Evolutionary conservation across 106 monocot species (phyloP), one percentile per base, ranked within the genome.

Genomic region (Platanthera zijinensis): DNA sequence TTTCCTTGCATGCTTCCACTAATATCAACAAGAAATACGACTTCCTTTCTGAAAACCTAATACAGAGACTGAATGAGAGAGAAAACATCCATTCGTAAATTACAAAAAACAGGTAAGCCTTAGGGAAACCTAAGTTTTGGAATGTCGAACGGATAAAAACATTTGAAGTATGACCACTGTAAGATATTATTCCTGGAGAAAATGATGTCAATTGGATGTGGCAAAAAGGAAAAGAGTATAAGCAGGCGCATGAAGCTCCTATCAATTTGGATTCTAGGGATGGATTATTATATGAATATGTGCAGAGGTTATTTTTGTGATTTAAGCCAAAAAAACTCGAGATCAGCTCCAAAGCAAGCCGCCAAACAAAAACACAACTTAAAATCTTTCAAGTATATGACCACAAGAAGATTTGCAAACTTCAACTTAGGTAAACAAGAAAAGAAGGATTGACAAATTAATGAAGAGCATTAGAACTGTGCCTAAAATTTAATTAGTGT

Each of bases 1-100:
- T 84, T 87, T 52, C 93, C 93, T 72, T 77, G 77, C 96, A 93
- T 97, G 84, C 96, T 97, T 79, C 82, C 90, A 88, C 96, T 97
- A 48, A 86, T 84, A 77, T 97, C 96, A 83, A 97, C 82, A 77
- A 93, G 5, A 89, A 91, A 93, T 53, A 97, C 74, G 48, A 93
- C 89, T 80, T 89, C 86, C 52, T 86, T 89, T 86, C 77, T 90
- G 86, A 93, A 91, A 48, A 89, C 89, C 96, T 97, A 77, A 78
- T 56, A 53, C 53, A 87, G 66, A 50, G 25, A 77, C 72, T 48
- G 22, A 51, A 75, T 77, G 66, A 76, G 57, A 79, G 72, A 11
- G 71, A 59, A 28, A 62, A 48, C 21, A 77, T 64, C 30, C 8
- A 30, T 67, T 39, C 30, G 39, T 30, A 67, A 39, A 67, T 10